A percentile compares a stretch with the other conserved stretches of the same genome.
Conservation (phyloP, 768 basidiomycete genomes). For the Tylopilus plumbeoviolaceoides region DNA sequence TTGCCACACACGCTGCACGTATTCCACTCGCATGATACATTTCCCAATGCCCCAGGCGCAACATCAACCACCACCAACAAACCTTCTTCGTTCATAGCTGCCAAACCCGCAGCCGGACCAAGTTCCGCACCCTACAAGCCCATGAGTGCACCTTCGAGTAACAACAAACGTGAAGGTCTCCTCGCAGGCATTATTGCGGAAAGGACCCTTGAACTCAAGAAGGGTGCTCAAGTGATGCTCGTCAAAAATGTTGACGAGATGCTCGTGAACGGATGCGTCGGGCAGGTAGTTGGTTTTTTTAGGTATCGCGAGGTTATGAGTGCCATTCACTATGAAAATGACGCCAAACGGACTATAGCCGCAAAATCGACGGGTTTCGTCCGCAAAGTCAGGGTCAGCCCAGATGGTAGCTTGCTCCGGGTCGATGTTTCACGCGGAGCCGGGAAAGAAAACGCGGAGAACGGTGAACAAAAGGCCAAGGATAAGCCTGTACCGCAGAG, state of each 20-base stretch:
- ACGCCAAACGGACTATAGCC: slow-evolving; percentile 18
- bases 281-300: slow-evolving; percentile 54
- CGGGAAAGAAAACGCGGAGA: slow-evolving; percentile 35
- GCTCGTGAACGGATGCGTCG: slow-evolving; percentile 71
- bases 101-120: neutral
- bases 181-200: slow-evolving; percentile 63
- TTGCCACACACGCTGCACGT: slow-evolving; percentile 40
- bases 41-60: slow-evolving; percentile 10
- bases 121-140: slow-evolving; percentile 32
- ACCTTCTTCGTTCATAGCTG: neutral
- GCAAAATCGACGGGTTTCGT: slow-evolving; percentile 34
- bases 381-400: slow-evolving; percentile 30
- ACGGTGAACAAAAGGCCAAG: slow-evolving; percentile 15
- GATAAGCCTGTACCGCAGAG: slow-evolving; percentile 30
- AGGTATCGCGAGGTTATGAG: slow-evolving; percentile 20
- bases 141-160: slow-evolving; percentile 1
- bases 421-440: neutral
- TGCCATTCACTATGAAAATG: slow-evolving; percentile 18
- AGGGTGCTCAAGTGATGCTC: slow-evolving; percentile 63
- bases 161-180: slow-evolving; percentile 47
- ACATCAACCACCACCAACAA: slow-evolving; percentile 2
- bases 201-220: slow-evolving; percentile 50
- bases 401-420: slow-evolving; percentile 24
- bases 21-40: slow-evolving; percentile 52
- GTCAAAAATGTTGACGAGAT: slow-evolving; percentile 60